phyloP scores from a whole-genome alignment of 2,329 filamentous ascomycete genomes.

The Aspergillus luchuensis region DNA sequence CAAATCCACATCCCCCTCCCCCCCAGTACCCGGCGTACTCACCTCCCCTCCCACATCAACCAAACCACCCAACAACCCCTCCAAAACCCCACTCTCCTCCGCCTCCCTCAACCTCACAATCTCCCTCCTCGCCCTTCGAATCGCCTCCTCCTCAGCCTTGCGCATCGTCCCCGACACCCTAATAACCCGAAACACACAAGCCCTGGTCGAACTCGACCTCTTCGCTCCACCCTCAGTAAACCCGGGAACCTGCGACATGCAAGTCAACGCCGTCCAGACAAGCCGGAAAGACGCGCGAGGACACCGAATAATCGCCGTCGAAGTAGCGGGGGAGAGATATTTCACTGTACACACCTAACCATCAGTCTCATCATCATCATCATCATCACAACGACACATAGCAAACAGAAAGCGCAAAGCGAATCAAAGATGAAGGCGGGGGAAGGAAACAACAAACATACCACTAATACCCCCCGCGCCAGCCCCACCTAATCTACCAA shows the following conservation, averaged over 20 bases:
- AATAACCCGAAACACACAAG: constrained; percentile 81
- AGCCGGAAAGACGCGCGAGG: constrained; percentile 80
- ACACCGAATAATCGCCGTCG: constrained; percentile 86
- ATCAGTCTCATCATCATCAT: background rate
- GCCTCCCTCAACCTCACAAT: constrained; percentile 67
- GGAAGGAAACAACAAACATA: constrained; percentile 36
- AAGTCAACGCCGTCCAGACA: constrained; percentile 85
- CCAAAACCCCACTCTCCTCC: constrained; percentile 48
- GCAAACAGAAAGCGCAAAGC: background rate
- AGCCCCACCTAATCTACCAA: constrained; percentile 60
- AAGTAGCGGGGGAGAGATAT: constrained; percentile 89
- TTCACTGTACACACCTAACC: constrained; percentile 63
- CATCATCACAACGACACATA: background rate
- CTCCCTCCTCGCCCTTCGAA: constrained; percentile 71
- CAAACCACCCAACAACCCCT: constrained; percentile 40
- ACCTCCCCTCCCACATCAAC: constrained; percentile 30
- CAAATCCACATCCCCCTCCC: constrained; percentile 49
- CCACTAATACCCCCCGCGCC: constrained; percentile 69
- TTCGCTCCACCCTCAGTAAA: constrained; percentile 44
- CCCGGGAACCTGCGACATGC: constrained; percentile 70
- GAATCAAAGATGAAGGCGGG: background rate
- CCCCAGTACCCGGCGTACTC: constrained; percentile 22
- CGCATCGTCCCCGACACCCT: constrained; percentile 90
- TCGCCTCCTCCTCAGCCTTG: constrained; percentile 87
- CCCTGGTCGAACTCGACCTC: constrained; percentile 31